Evolutionary conservation across 768 basidiomycete genomes (phyloP).

Genomic region (Macrocybe gigantea): DNA sequence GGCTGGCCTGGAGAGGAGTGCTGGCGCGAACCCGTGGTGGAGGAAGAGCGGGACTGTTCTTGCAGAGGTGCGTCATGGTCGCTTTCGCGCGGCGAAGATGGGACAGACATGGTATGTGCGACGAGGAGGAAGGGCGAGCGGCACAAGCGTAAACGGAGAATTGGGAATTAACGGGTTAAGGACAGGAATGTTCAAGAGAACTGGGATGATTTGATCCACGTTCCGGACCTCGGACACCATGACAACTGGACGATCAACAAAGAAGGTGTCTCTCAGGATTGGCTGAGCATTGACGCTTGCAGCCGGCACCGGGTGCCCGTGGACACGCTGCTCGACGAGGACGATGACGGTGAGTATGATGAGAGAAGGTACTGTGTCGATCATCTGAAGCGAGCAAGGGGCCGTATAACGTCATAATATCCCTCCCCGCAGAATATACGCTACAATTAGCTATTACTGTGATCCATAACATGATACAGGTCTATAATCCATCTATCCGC

Average conservation of each 20-base stretch:
- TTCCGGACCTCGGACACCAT: conserved; percentile 15
- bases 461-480: conserved; percentile 5
- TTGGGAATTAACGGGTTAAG: neutral
- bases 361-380: too few relatives aligned
- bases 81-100: conserved; percentile 13
- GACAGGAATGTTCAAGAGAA: neutral
- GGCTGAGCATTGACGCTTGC: too few relatives aligned
- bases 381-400: conserved; percentile 1
- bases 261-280: too few relatives aligned
- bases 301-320: too few relatives aligned
- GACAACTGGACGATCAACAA: conserved; percentile 4
- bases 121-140: neutral
- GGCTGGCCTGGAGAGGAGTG: conserved; percentile 9
- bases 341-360: too few relatives aligned
- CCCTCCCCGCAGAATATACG: neutral
- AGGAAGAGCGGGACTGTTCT: conserved; percentile 8
- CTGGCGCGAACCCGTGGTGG: conserved; percentile 7
- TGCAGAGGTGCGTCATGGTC: conserved; percentile 18
- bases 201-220: neutral
- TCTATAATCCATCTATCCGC: neutral
- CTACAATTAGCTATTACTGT: neutral
- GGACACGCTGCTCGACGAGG: too few relatives aligned
- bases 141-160: neutral
- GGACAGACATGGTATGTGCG: conserved; percentile 8
- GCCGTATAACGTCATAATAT: conserved; percentile 2